Percentiles rank a stretch among this genome's conserved stretches.
Conservation (phyloP, 2,329 filamentous ascomycete genomes). For the Xylariomycetidae sp. region DNA sequence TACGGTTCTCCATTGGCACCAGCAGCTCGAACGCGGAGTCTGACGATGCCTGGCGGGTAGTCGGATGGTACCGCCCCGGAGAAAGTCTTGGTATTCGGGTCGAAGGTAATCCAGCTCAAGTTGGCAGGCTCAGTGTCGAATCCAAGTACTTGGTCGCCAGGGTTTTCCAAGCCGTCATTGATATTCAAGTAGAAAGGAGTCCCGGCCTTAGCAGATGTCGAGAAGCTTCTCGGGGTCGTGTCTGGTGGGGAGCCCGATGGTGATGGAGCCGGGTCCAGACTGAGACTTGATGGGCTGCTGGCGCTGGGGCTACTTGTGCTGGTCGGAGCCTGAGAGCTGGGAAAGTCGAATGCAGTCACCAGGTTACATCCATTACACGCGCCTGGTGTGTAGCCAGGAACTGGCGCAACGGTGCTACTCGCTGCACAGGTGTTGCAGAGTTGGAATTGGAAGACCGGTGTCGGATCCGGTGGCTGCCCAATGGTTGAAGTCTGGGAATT, state of each 20-base stretch:
- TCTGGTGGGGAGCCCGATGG: background rate
- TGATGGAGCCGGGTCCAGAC: background rate
- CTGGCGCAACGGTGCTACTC: background rate
- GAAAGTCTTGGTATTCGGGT: background rate
- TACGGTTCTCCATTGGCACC: background rate
- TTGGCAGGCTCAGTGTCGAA: background rate
- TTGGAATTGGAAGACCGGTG: background rate
- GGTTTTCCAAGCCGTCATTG: background rate
- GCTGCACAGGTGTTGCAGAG: background rate
- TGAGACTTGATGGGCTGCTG: background rate
- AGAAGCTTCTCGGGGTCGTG: background rate
- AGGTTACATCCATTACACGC: conserved; percentile 2
- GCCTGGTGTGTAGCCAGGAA: conserved; percentile 1
- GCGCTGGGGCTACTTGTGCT: background rate
- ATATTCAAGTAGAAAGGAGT: background rate
- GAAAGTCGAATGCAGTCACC: background rate
- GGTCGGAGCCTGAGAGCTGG: background rate
- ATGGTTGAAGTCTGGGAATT: conserved; percentile 1
- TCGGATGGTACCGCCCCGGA: background rate
- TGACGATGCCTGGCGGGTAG: conserved; percentile 1
- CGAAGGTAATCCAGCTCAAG: background rate
- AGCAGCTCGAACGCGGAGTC: background rate
- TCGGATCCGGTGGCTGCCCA: background rate
- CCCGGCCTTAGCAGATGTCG: background rate
- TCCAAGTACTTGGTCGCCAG: background rate